Base-by-base conservation (phyloP, 768 basidiomycete genomes). In the Tulasnella calospora region DNA sequence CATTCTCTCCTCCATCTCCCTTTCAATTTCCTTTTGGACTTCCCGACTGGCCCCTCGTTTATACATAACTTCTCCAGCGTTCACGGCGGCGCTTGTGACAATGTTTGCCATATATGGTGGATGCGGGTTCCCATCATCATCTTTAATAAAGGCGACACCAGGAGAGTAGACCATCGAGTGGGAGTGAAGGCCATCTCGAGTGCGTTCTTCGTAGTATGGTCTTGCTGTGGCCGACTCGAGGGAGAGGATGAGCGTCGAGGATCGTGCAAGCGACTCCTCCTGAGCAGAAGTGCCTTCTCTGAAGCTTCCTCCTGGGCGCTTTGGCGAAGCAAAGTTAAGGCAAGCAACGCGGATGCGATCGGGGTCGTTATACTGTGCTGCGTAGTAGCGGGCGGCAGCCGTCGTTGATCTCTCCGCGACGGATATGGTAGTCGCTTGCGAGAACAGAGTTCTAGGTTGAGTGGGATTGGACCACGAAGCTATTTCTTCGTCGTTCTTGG, bases 111-210 rank as follows among this genome's bases (percentile, higher is more conserved):
- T 85, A 79, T 90, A 85, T 7, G 92, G 92, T 57, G 86, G 84
- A 13, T 86, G 82, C 88, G 87, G 89, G 13, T 83, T 84, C 55
- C 91, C 92, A 21, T 84, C 83, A 81, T 94, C 91, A 80, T 90
- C 87, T 19, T 91, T 89, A 80, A 93, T 88, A 40, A 92, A 83
- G 23, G 87, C 83, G 74, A 93, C 87, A 40, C 85, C 84, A 0
- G 93, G 92, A 21, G 92, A 91, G 81, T 90, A 92, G 36, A 94
- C 85, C 89, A 94, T 93, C 27, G 92, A 89, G 83, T 94, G 90
- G n/a, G 92, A 87, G 83, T 93, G 93, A 82, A 89, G 91, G 0
- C 90, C 90, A 9, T 86, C 76, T 23, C 51, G 55, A 2, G 23
- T 61, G 57, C 8, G 27, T 27, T 86, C 12, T 77, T 87, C 86